Conservation (phyloP, 768 basidiomycete genomes). For the Rhodotorula babjevae region DNA sequence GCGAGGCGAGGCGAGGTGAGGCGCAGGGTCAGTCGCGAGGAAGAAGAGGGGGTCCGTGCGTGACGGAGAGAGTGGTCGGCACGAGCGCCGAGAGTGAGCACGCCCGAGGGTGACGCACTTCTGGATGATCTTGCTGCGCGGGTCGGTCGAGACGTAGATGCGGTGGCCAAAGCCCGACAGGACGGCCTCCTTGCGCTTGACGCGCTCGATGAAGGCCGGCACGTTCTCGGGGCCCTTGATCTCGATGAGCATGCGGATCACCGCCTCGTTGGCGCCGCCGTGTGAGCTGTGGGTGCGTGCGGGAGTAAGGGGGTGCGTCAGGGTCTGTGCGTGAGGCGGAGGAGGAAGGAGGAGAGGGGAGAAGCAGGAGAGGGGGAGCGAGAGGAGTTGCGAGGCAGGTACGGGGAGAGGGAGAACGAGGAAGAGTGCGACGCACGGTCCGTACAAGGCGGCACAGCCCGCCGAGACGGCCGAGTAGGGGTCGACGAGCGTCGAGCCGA, state of each 20-base stretch:
- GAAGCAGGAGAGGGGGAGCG: too few relatives aligned
- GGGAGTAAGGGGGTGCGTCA: neutral
- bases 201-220: slow-evolving; percentile 65
- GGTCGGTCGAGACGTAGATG: slow-evolving; percentile 78
- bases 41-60: too few relatives aligned
- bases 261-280: slow-evolving; percentile 48
- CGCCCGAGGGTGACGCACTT: slow-evolving; percentile 66
- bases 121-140: slow-evolving; percentile 82
- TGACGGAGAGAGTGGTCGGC: too few relatives aligned
- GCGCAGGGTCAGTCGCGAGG: too few relatives aligned
- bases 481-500: slow-evolving; percentile 81
- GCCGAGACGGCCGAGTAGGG: slow-evolving; percentile 83
- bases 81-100: too few relatives aligned
- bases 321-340: too few relatives aligned
- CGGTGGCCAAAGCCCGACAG: slow-evolving; percentile 87
- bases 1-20: too few relatives aligned
- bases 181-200: slow-evolving; percentile 81
- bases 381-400: too few relatives aligned
- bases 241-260: slow-evolving; percentile 85
- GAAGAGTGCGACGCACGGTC: slow-evolving; percentile 34
- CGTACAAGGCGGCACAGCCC: slow-evolving; percentile 78
- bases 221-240: slow-evolving; percentile 65
- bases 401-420: too few relatives aligned
- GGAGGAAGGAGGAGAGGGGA: too few relatives aligned
- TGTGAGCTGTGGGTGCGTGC: neutral